phyloP scores from a whole-genome alignment of 2,329 filamentous ascomycete genomes.

The Diplodia corticola region DNA sequence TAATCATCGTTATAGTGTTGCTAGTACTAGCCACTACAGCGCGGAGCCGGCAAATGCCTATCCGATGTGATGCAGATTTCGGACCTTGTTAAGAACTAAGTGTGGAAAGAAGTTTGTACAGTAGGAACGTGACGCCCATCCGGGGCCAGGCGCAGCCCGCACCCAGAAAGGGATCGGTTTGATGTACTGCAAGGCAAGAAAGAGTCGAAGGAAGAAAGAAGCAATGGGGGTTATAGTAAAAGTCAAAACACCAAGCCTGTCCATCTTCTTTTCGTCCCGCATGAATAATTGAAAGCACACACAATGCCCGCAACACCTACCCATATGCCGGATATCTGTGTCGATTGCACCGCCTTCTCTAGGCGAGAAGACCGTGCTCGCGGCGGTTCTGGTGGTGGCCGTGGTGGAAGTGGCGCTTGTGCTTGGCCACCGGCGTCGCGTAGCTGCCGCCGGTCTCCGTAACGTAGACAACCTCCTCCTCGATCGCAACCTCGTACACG shows the following conservation, averaged over 20 bases:
- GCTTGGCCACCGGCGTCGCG: conserved; percentile 27
- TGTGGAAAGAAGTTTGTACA: conserved; percentile 15
- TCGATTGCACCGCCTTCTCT: neutral
- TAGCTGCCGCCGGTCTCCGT: conserved; percentile 34
- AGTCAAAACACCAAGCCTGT: conserved; percentile 15
- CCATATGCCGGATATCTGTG: neutral
- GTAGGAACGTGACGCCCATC: neutral
- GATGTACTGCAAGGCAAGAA: conserved; percentile 10
- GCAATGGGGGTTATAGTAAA: conserved; percentile 9
- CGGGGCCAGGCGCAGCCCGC: conserved; percentile 7
- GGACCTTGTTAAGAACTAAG: neutral
- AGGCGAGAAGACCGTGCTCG: conserved; percentile 23
- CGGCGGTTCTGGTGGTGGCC: conserved; percentile 33
- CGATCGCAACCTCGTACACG: conserved; percentile 48
- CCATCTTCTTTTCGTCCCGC: conserved; percentile 17
- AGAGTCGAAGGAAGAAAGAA: neutral
- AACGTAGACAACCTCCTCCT: conserved; percentile 46
- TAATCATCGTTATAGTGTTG: conserved; percentile 18
- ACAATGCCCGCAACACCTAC: conserved; percentile 8
- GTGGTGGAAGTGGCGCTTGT: conserved; percentile 31
- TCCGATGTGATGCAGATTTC: conserved; percentile 19
- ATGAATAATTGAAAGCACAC: conserved; percentile 13
- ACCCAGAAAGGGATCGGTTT: neutral
- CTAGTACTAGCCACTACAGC: conserved; percentile 4
- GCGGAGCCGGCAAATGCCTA: neutral